Evolutionary conservation across 768 basidiomycete species (phyloP).

Genomic region (Dictyophora rubrovolvata): DNA sequence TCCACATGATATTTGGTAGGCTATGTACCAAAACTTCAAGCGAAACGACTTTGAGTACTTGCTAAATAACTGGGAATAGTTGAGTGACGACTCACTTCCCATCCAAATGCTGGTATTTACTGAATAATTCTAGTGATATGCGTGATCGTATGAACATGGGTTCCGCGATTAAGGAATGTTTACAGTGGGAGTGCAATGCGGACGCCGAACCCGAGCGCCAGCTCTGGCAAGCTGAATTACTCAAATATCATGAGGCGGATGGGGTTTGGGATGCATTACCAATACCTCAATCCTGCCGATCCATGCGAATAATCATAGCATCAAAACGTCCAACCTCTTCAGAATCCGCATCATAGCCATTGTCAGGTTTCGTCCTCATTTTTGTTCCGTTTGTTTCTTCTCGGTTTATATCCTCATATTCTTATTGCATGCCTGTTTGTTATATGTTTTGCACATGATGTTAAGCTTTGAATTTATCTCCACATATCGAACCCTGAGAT

Average conservation of each 20-base stretch:
- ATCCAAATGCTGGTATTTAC: constrained; percentile 6
- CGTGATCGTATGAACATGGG: constrained; percentile 58
- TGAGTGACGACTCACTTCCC: constrained; percentile 16
- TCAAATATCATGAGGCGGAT: constrained; percentile 1
- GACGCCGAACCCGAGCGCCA: constrained; percentile 36
- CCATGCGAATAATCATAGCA: constrained; percentile 18
- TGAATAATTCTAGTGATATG: constrained; percentile 49
- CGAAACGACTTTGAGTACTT: constrained; percentile 55
- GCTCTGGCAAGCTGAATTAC: constrained; percentile 35
- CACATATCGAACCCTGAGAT: not conserved
- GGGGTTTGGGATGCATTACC: constrained; percentile 5
- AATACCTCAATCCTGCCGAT: constrained; percentile 30
- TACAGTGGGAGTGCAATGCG: constrained; percentile 40
- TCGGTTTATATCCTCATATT: not conserved
- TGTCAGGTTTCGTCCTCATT: not conserved
- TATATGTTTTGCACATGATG: no score
- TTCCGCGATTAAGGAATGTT: constrained; percentile 31
- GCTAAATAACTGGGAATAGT: constrained; percentile 68
- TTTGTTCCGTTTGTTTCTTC: not conserved
- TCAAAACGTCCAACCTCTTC: not conserved
- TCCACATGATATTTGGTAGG: constrained; percentile 21
- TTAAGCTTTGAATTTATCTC: not conserved
- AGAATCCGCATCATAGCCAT: not conserved
- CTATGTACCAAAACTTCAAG: constrained; percentile 23
- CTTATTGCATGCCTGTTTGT: not conserved